Evolutionary conservation across 495 filamentous ascomycete genomes (phyloP).

Genomic region (Podospora sp.): DNA sequence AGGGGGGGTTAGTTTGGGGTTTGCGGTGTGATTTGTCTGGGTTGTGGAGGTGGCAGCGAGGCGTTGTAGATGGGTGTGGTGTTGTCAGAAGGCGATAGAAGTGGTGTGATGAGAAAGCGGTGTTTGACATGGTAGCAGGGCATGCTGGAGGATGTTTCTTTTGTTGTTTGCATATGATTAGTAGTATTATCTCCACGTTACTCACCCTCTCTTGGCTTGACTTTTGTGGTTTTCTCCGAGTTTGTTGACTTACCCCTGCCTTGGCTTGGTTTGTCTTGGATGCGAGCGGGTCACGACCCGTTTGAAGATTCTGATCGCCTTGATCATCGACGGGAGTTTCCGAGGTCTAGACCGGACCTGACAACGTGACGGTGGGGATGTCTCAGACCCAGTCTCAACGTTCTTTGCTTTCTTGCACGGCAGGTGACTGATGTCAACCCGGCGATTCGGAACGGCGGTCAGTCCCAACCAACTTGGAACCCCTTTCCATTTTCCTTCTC

Average conservation of each 20-base stretch:
- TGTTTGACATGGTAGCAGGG: too few relatives aligned
- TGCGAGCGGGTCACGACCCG: background rate
- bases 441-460: background rate
- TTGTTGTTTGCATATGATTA: background rate
- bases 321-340: slow-evolving; percentile 1
- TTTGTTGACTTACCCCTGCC: too few relatives aligned
- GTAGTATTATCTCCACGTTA: background rate
- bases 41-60: background rate
- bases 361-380: background rate
- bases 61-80: background rate
- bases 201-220: background rate
- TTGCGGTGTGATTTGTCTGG: slow-evolving; percentile 11
- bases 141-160: background rate
- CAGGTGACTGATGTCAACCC: background rate
- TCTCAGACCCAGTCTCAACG: background rate
- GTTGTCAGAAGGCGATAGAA: too few relatives aligned
- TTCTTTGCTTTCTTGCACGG: background rate
- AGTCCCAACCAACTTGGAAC: background rate
- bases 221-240: background rate
- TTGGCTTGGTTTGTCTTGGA: background rate
- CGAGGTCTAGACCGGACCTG: background rate
- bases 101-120: too few relatives aligned
- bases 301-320: background rate
- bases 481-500: background rate
- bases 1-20: slow-evolving; percentile 8